Conservation (phyloP, 2,329 filamentous ascomycete species). For the Clarireedia monteithiana region DNA sequence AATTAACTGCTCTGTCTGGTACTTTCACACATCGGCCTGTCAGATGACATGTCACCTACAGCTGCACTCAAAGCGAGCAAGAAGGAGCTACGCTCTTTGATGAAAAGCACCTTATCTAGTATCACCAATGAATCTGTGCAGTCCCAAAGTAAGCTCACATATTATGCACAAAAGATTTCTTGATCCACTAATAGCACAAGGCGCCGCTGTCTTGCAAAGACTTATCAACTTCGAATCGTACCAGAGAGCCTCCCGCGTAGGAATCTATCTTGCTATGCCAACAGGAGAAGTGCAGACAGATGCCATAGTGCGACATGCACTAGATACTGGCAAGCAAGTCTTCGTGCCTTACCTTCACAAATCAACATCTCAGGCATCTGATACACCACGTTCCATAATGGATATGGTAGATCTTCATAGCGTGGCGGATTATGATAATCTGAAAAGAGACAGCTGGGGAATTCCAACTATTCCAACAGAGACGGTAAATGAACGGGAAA, state of each 20-base stretch:
- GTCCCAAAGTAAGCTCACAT: constrained; percentile 57
- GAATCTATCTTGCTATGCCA: constrained; percentile 92
- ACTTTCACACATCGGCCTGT: not conserved
- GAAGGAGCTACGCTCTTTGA: constrained; percentile 62
- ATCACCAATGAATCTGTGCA: constrained; percentile 55
- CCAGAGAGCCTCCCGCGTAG: constrained; percentile 63
- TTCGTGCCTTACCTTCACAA: constrained; percentile 86
- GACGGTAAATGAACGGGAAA: constrained; percentile 58
- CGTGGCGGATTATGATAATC: constrained; percentile 66
- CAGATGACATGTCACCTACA: constrained; percentile 17
- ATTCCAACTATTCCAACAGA: constrained; percentile 75
- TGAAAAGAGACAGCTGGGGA: constrained; percentile 79
- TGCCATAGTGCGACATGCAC: constrained; percentile 71
- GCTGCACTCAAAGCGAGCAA: constrained; percentile 57
- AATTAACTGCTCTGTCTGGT: not conserved
- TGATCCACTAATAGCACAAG: constrained; percentile 35
- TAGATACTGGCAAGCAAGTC: constrained; percentile 71
- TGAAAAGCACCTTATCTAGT: constrained; percentile 57
- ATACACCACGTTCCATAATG: constrained; percentile 64
- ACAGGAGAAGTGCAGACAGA: constrained; percentile 78
- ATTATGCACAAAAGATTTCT: constrained; percentile 10
- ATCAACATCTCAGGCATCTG: constrained; percentile 30
- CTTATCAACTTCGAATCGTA: constrained; percentile 68
- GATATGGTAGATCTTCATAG: constrained; percentile 82
- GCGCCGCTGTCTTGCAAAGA: constrained; percentile 53